Evolutionary conservation across 352 stramenopile genomes (phyloP), one percentile per base, ranked within the genome.

Genomic region (Phytophthora fragariaefolia): DNA sequence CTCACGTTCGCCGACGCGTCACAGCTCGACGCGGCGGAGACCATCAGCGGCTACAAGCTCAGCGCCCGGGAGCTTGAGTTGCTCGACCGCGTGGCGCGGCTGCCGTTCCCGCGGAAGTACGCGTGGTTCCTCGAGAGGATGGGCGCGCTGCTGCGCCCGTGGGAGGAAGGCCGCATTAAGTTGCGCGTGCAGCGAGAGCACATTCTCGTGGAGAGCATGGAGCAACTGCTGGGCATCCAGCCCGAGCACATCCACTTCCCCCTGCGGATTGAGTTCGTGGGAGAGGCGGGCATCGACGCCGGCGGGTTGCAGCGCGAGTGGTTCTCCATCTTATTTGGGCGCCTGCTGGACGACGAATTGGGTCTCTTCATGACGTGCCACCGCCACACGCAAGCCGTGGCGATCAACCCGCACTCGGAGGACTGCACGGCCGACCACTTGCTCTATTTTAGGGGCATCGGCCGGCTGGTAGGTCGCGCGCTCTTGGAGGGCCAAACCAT

Each of bases 371-470:
- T 93, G 76, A 82, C 80, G 58, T 91, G 78, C 50, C 78, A 91
- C 55, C 75, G 83, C 43, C 78, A 90, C 48, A 89, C 88, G 20
- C 77, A 91, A 40, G 81, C 82, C 0, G 82, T 93, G 42, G 79
- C 82, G 0, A 90, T 95, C 58, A 95, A 93, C 54, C 85, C 85
- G 5, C 85, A 88, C 46, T 93, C 85, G 10, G 79, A 85, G 66
- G 81, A 90, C 52, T 89, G 80, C 34, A 90, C 83, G 12, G 74
- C 80, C 22, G 82, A 91, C 61, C 85, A 93, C 42, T 69, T 93
- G 71, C 78, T 97, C 28, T 99, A 98, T 74, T 95, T 93, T 52
- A 82, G 83, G 23, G 85, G 83, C 27, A 87, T 90, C 51, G 87
- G 87, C 2, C 72, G 87, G 2, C 69, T 95, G 24, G 60, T 95